phyloP scores from a whole-genome alignment of 345 rosid genomes.

The Corchorus capsularis region DNA sequence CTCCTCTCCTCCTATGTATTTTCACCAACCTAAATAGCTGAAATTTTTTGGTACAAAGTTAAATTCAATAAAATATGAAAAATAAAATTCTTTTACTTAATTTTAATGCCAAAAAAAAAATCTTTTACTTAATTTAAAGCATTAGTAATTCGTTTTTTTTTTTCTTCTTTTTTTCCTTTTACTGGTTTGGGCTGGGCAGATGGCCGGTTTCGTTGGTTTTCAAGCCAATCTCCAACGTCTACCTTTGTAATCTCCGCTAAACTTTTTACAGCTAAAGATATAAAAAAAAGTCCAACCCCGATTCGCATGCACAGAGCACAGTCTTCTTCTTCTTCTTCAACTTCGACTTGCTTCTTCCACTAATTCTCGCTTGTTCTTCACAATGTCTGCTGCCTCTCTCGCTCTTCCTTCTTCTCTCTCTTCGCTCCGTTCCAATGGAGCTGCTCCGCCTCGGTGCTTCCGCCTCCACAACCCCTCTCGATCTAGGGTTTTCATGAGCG shows the following conservation, averaged over 20 bases:
- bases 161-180: not conserved
- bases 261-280: not conserved
- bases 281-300: not conserved
- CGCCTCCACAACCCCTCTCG: constrained; percentile 35
- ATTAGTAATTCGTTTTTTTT: too few species aligned
- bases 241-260: constrained; percentile 51
- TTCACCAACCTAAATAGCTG: too few species aligned
- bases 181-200: not conserved
- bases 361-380: constrained; percentile 19
- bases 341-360: constrained; percentile 8
- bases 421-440: constrained; percentile 27
- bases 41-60: too few species aligned
- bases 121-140: too few species aligned
- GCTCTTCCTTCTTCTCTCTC: constrained; percentile 48
- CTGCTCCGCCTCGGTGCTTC: constrained; percentile 29
- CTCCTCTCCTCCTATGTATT: too few species aligned
- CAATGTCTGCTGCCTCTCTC: constrained; percentile 44
- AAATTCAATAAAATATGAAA: too few species aligned
- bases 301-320: constrained; percentile 33
- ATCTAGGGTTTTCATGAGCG: constrained; percentile 70
- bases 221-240: constrained; percentile 33
- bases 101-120: too few species aligned
- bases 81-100: too few species aligned
- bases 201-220: constrained; percentile 27
- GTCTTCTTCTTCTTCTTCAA: constrained; percentile 20